These are phyloP conservation scores for Immersiporthe knoxdaviesiana DNA, from an alignment of 2,329 filamentous ascomycete genomes.

Conservation along the genomic window DNA sequence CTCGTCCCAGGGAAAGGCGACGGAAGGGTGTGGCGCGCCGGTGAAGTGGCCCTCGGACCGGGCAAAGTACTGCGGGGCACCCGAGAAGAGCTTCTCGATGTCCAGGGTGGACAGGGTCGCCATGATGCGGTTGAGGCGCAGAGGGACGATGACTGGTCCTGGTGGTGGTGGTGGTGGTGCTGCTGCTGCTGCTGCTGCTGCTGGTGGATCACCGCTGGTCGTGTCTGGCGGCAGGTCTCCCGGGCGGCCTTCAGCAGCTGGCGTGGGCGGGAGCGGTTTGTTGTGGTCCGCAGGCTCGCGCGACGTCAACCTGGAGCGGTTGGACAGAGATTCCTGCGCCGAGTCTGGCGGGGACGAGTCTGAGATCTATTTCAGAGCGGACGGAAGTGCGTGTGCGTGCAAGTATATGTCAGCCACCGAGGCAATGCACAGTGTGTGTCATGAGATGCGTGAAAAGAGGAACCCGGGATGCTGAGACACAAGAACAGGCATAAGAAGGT, in stretches of 20 bases:
- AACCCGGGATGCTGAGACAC: conserved; percentile 9
- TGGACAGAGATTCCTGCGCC: conserved; percentile 25
- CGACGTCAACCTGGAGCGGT: conserved; percentile 32
- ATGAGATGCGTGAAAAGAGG: conserved; percentile 7
- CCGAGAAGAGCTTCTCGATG: conserved; percentile 72
- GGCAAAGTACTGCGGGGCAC: conserved; percentile 73
- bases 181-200: too few relatives aligned
- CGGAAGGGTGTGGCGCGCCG: conserved; percentile 63
- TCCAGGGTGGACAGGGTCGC: conserved; percentile 61
- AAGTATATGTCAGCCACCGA: conserved; percentile 31
- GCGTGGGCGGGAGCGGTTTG: conserved; percentile 61
- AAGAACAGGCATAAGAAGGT: conserved; percentile 6
- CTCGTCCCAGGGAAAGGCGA: conserved; percentile 70
- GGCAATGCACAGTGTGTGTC: conserved; percentile 21
- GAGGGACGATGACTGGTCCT: conserved; percentile 40
- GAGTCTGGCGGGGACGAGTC: conserved; percentile 41
- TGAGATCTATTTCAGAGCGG: conserved; percentile 29
- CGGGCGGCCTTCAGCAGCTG: conserved; percentile 47
- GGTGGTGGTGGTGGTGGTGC: not conserved
- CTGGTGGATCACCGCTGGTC: conserved; percentile 35
- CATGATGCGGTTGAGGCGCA: conserved; percentile 63
- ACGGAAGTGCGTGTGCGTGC: not conserved
- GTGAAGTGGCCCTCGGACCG: conserved; percentile 62
- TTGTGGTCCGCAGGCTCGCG: conserved; percentile 52
- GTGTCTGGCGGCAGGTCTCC: conserved; percentile 34